Conservation (phyloP, 352 stramenopile species). For the Globisporangium okanoganense region DNA sequence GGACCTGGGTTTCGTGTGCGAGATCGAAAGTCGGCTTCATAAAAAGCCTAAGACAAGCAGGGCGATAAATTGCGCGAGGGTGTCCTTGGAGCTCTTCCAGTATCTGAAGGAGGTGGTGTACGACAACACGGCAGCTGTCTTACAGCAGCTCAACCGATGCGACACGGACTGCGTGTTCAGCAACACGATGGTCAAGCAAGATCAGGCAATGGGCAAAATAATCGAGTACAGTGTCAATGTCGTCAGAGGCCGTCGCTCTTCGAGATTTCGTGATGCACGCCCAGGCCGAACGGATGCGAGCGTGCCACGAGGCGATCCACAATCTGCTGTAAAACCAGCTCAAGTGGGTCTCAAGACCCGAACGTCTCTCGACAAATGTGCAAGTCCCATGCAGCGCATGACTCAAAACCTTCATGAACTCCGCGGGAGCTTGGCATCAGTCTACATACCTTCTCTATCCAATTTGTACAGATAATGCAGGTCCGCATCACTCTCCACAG, state of each 20-base stretch:
- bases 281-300: constrained; percentile 6
- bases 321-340: background rate
- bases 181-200: constrained; percentile 8
- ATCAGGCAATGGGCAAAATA: background rate
- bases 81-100: constrained; percentile 3
- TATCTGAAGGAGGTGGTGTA: constrained; percentile 3
- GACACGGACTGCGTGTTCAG: constrained; percentile 9
- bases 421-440: background rate
- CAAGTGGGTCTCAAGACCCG: background rate
- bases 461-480: too few relatives aligned
- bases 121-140: background rate
- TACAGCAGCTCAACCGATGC: background rate
- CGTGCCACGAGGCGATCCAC: background rate
- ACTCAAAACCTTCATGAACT: too few relatives aligned
- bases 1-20: constrained; percentile 4
- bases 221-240: constrained; percentile 1
- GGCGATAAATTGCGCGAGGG: background rate
- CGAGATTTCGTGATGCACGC: constrained; percentile 4
- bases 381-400: background rate
- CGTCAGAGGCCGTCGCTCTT: background rate
- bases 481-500: too few relatives aligned
- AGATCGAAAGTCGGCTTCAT: background rate
- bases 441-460: too few relatives aligned
- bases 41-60: background rate
- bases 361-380: background rate